A percentile compares a stretch with the other conserved stretches of the same genome.
phyloP scores from a whole-genome alignment of 805 yeast species.

The Teunomyces aglyptinius region DNA sequence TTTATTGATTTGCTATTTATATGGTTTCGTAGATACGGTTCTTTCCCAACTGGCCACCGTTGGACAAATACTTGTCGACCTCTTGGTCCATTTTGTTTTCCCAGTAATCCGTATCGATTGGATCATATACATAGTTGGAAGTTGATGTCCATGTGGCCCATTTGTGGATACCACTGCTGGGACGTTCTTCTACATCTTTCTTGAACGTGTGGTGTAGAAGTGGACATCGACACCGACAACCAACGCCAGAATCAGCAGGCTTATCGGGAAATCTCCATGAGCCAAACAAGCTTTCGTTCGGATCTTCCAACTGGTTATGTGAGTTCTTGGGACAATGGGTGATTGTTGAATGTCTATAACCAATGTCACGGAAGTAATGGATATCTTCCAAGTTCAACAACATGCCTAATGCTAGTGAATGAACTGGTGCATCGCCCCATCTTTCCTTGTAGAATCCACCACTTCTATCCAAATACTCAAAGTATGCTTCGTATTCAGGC shows the following conservation, averaged over 20 bases:
- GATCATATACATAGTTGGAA: constrained; percentile 9
- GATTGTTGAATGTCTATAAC: constrained; percentile 77
- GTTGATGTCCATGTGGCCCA: constrained; percentile 18
- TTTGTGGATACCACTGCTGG: constrained; percentile 15
- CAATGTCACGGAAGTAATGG: constrained; percentile 91
- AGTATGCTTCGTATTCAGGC: constrained; percentile 62
- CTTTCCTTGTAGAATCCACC: constrained; percentile 89
- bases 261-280: constrained; percentile 29
- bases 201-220: background rate
- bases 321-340: constrained; percentile 78
- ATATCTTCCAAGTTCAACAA: constrained; percentile 64
- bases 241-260: constrained; percentile 51
- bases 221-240: constrained; percentile 88
- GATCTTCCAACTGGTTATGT: constrained; percentile 45
- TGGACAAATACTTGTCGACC: constrained; percentile 7
- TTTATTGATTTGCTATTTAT: background rate
- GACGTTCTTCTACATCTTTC: constrained; percentile 18
- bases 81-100: constrained; percentile 13
- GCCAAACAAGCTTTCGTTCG: constrained; percentile 20
- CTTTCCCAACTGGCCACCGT: constrained; percentile 12
- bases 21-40: background rate
- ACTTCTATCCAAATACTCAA: constrained; percentile 61
- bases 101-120: constrained; percentile 15
- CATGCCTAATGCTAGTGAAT: constrained; percentile 81
- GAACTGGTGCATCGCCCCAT: constrained; percentile 98